Conservation (phyloP, 192 early-diverging fungal genomes). For the Rhizophagus clarus region DNA sequence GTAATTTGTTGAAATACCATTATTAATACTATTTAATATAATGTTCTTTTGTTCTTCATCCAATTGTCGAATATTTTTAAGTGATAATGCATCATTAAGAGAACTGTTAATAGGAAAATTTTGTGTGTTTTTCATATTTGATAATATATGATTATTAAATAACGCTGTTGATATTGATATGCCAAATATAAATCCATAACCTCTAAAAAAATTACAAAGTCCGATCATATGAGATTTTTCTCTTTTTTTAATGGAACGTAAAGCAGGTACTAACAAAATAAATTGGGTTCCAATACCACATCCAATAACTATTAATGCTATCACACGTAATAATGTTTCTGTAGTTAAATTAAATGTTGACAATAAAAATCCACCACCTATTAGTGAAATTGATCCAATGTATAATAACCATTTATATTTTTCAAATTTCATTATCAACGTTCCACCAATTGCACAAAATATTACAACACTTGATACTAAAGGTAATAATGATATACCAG, state of each 20-base stretch:
- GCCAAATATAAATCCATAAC: slow-evolving; percentile 1
- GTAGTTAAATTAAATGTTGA: neutral
- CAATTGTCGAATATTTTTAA: neutral
- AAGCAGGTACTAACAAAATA: neutral
- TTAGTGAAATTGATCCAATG: slow-evolving; percentile 1
- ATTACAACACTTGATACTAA: slow-evolving; percentile 8
- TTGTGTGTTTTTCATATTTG: neutral
- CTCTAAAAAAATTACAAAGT: slow-evolving; percentile 27
- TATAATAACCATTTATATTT: neutral
- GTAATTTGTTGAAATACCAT: slow-evolving; percentile 2
- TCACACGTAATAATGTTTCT: neutral
- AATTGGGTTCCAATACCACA: slow-evolving; percentile 16
- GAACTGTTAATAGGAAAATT: neutral
- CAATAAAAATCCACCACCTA: neutral
- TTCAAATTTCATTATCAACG: neutral
- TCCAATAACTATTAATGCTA: slow-evolving; percentile 11
- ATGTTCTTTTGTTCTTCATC: neutral
- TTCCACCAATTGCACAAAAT: neutral
- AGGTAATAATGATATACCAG: slow-evolving; percentile 15
- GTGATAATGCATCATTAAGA: neutral
- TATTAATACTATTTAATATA: neutral
- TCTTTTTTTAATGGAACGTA: neutral
- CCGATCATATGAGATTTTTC: neutral
- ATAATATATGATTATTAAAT: slow-evolving; percentile 20
- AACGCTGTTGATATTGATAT: slow-evolving; percentile 24